Conservation (phyloP, 805 yeast genomes). For the Danielozyma ontarioensis region DNA sequence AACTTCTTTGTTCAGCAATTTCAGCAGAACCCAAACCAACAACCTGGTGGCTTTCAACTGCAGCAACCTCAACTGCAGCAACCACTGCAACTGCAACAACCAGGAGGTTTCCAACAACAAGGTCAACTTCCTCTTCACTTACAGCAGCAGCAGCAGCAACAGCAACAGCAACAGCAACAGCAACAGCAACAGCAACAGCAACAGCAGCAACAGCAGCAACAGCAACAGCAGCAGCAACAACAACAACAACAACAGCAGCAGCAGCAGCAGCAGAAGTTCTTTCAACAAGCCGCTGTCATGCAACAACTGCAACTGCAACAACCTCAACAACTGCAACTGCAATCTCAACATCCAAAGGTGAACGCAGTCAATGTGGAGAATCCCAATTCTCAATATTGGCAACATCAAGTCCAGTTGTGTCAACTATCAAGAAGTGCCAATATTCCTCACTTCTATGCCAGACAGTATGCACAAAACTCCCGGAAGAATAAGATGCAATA, state of each 20-base stretch:
- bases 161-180: conserved; percentile 10
- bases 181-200: conserved; percentile 16
- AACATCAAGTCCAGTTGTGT: conserved; percentile 70
- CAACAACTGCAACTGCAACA: conserved; percentile 9
- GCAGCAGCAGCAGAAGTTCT: conserved; percentile 4
- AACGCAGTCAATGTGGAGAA: conserved; percentile 26
- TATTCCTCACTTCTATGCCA: conserved; percentile 76
- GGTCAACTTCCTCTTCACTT: conserved; percentile 4
- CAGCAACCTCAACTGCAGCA: conserved; percentile 22
- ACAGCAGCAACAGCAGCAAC: conserved; percentile 17
- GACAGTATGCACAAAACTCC: conserved; percentile 71
- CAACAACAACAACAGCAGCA: conserved; percentile 5
- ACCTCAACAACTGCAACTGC: conserved; percentile 11
- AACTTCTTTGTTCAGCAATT: not conserved
- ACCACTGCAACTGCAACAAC: conserved; percentile 17
- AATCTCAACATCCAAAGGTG: conserved; percentile 35
- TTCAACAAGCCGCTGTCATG: not conserved
- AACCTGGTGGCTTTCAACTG: conserved; percentile 10
- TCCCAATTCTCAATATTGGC: conserved; percentile 57
- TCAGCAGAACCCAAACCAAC: not conserved
- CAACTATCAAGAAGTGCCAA: conserved; percentile 62
- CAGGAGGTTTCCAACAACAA: conserved; percentile 10
- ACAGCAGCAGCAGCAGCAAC: conserved; percentile 13
- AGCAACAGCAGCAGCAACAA: conserved; percentile 2
- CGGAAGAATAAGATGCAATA: conserved; percentile 40